Evolutionary conservation across 1,284 basidiomycete genomes (phyloP).

Genomic region (Marasmius fiardii): DNA sequence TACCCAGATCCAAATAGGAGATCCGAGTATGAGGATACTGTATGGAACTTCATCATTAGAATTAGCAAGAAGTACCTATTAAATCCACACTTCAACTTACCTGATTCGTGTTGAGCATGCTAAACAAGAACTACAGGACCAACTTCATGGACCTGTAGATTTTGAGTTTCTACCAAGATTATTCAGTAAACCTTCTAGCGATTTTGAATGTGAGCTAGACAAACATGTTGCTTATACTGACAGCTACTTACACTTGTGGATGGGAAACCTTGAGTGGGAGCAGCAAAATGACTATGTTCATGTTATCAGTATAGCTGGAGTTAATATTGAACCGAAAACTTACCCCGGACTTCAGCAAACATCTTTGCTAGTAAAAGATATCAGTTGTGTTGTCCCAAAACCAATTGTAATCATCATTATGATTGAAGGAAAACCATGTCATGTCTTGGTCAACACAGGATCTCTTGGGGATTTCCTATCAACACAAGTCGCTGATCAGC

Average conservation of each 20-base stretch:
- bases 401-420: background rate
- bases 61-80: background rate
- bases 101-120: constrained; percentile 1
- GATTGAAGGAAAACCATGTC: constrained; percentile 28
- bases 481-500: constrained; percentile 27
- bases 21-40: too few species aligned
- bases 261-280: constrained; percentile 5
- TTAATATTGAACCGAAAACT: background rate
- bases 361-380: background rate
- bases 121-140: background rate
- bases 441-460: constrained; percentile 31
- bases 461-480: constrained; percentile 39
- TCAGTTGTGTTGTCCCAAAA: background rate
- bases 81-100: constrained; percentile 2
- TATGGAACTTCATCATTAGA: too few species aligned
- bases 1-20: too few species aligned
- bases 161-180: constrained; percentile 1
- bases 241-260: background rate
- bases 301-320: background rate
- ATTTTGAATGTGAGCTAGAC: background rate
- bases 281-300: constrained; percentile 3
- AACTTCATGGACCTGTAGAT: background rate
- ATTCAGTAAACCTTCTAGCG: background rate
- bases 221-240: background rate
- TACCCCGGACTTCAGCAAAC: background rate